phyloP scores from a whole-genome alignment of 2,329 filamentous ascomycete genomes.

The Microsporum canis region DNA sequence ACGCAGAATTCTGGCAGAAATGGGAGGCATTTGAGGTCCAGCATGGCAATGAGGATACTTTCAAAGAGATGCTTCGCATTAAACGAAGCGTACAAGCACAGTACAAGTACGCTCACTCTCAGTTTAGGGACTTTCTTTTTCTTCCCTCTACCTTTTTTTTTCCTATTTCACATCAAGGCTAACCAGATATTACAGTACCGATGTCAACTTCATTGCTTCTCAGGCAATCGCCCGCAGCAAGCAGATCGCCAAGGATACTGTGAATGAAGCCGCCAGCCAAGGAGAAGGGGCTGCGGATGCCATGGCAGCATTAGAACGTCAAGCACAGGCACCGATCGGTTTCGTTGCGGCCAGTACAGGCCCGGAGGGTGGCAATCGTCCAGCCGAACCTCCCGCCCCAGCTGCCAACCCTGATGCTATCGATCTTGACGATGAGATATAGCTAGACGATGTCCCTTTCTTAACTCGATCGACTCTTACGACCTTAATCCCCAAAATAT shows the following conservation, averaged over 20 bases:
- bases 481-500: neutral
- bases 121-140: neutral
- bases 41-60: slow-evolving; percentile 97
- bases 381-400: slow-evolving; percentile 27
- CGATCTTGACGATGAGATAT: slow-evolving; percentile 54
- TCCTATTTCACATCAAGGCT: neutral
- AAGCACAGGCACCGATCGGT: slow-evolving; percentile 76
- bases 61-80: slow-evolving; percentile 97
- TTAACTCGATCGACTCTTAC: neutral
- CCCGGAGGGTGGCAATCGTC: slow-evolving; percentile 51
- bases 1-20: slow-evolving; percentile 82
- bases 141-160: neutral
- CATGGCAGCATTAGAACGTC: slow-evolving; percentile 79
- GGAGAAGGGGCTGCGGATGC: slow-evolving; percentile 54
- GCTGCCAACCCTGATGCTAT: slow-evolving; percentile 75
- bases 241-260: slow-evolving; percentile 34
- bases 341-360: slow-evolving; percentile 82
- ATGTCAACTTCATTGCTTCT: slow-evolving; percentile 95
- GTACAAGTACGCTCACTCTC: slow-evolving; percentile 57
- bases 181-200: slow-evolving; percentile 48
- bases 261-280: slow-evolving; percentile 32
- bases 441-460: neutral
- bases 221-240: slow-evolving; percentile 81
- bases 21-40: slow-evolving; percentile 97
- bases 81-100: slow-evolving; percentile 95